Evolutionary conservation across 2,329 filamentous ascomycete genomes (phyloP), one percentile per base, ranked within the genome.

Genomic region (Tympanopsis confertula): DNA sequence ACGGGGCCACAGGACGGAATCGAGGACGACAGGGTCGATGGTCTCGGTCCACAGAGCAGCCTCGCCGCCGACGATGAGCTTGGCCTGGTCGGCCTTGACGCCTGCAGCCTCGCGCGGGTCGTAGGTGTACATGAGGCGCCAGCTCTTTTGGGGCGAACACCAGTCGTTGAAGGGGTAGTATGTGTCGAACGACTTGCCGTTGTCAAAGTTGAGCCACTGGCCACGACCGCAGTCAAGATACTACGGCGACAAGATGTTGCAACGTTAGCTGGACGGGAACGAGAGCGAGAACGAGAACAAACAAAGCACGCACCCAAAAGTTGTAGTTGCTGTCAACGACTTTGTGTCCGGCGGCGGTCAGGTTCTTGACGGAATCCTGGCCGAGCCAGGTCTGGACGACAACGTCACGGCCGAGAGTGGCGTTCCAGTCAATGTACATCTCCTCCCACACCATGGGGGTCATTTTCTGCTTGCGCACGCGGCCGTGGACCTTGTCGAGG

Each of bases 381-480:
- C 75, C 78, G 35, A 79, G 69, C 86, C 86, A 94, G 3, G 78
- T 73, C 59, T 94, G 87, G 4, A 94, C 70, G 12, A 93, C 67
- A 1, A 84, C 78, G 48, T 87, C 78, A 13, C 69, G 56, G 2
- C 76, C 77, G 4, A 94, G 61, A 0, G 72, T 82, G 35, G 91
- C 61, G 52, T 88, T 83, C 81, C 85, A 94, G 18, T 78, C 67
- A 7, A 83, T 63, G 1, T 86, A 65, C 68, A 91, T 86, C 57
- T 94, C 87, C 56, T 94, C 86, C 87, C 87, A 94, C 1, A 88
- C 83, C 17, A 94, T 63, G 0, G 86, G 85, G 4, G 69, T 72
- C 37, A 94, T 60, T 4, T 80, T 80, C 4, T 70, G 66, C 32
- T 68, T 60, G 35, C 74, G 65, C 29, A 91, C 66, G 35, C 78